These are phyloP conservation scores for Plasmodium berghei DNA, from an alignment of 169 alveolate genomes.

Conservation along the genomic window DNA sequence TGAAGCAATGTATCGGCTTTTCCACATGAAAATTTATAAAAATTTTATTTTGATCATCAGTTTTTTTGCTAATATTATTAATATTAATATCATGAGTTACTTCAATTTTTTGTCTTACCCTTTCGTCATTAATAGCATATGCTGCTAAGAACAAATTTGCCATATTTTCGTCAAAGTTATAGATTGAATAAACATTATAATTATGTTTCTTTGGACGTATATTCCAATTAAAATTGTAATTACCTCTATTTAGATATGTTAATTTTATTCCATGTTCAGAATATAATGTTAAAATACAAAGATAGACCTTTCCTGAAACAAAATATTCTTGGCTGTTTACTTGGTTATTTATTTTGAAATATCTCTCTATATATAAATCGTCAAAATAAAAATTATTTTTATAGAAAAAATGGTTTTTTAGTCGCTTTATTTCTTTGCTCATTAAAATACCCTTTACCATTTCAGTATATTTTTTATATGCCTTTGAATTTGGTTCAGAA, in stretches of 20 bases:
- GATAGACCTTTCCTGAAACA: constrained; percentile 13
- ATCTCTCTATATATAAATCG: constrained; percentile 14
- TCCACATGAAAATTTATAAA: too few species aligned
- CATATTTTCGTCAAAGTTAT: constrained; percentile 10
- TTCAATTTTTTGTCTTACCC: too few species aligned
- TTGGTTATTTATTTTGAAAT: constrained; percentile 8
- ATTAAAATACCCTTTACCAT: background rate
- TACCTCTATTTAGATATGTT: background rate
- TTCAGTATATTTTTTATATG: background rate
- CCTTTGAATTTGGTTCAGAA: background rate
- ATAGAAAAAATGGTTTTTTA: constrained; percentile 31
- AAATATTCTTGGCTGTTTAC: constrained; percentile 12
- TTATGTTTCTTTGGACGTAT: constrained; percentile 8
- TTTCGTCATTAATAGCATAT: too few species aligned
- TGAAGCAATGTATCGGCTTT: constrained; percentile 24
- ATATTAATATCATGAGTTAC: too few species aligned
- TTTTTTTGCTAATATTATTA: too few species aligned
- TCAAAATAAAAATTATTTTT: constrained; percentile 37
- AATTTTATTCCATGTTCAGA: background rate
- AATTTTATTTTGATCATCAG: too few species aligned
- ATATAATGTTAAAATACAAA: constrained; percentile 21
- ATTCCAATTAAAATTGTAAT: constrained; percentile 1
- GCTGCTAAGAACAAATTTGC: background rate
- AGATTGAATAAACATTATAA: constrained; percentile 6
- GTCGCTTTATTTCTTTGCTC: constrained; percentile 9